Evolutionary conservation across 2,329 filamentous ascomycete genomes (phyloP), one percentile per base, ranked within the genome.

Genomic region (Xylariaceae sp.): DNA sequence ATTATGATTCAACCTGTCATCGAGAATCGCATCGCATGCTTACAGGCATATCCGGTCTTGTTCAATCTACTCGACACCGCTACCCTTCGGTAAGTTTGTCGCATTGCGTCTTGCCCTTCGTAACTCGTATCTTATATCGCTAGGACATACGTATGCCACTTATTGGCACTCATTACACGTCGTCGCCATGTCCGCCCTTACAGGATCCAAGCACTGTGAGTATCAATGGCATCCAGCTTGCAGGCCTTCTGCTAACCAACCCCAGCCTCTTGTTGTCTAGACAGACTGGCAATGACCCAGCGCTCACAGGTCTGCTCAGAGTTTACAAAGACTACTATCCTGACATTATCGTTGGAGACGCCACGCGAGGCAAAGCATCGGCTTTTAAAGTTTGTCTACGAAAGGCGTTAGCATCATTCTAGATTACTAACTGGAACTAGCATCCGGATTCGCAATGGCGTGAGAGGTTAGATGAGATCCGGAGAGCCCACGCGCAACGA

Each of bases 321-420:
- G 86, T 94, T n/a, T 96, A 88, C 77, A 95, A 95, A 70, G 91
- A 94, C 71, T 96, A 94, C 73, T 96, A 94, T 67, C 91, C 92
- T 0, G 91, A 96, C 71, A 91, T 96, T 52, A 91, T 96, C 57
- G 83, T 94, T 12, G 90, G 88, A 19, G 88, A 89, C 62, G 79
- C 84, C 3, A 82, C 85, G 26, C 78, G 79, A 50, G 85, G 85
- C 33, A 82, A 82, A 57, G 85, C 85, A 1, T 82, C 84, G 3
- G 79, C 84, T 1, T 88, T 88, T 71, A 87, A 84, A 72, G 82
- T 84, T 69, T 31, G 62, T 56, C n/a, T 33, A 17, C 3, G 24
- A 53, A 39, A 43, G 24, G 19, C n/a, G 12, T 9, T 23, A 26
- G 29, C 7, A 21, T 12, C 4, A 36, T 41, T n/a, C 21, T 36